Percentiles rank a stretch among this genome's conserved stretches.
Evolutionary conservation across 1,139 yeast genomes (phyloP).

Genomic region (Diutina sp.): DNA sequence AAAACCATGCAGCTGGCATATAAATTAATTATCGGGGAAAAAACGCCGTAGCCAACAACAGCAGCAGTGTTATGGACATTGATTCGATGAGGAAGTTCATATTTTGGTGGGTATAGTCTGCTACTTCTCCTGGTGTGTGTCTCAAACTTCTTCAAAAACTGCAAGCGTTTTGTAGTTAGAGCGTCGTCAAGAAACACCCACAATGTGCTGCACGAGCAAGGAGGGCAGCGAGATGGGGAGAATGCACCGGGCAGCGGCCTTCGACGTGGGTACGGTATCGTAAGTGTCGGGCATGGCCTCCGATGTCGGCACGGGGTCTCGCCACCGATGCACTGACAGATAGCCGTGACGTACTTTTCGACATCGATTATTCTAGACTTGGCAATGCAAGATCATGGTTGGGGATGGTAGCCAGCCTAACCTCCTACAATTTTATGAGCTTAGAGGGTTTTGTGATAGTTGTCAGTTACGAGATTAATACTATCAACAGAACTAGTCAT

Average conservation of each 20-base stretch:
- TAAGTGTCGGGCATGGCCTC: not conserved
- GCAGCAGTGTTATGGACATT: not conserved
- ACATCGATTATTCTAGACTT: not conserved
- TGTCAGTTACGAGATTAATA: no score
- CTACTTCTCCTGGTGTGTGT: no score
- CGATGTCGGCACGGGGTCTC: not conserved
- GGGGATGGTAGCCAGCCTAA: no score
- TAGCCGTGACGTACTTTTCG: not conserved
- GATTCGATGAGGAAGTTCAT: not conserved
- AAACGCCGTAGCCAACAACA: not conserved
- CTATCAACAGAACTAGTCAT: no score
- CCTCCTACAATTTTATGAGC: no score
- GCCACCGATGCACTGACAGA: no score
- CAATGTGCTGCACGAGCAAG: not conserved
- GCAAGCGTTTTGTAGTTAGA: no score
- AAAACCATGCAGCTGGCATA: not conserved
- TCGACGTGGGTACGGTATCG: not conserved
- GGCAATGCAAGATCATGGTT: not conserved
- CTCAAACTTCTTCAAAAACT: no score
- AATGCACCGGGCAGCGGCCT: no score
- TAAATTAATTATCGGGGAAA: not conserved
- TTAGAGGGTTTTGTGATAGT: no score
- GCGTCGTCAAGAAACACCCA: no score
- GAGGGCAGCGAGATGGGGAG: not conserved
- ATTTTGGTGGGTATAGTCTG: no score